Base-by-base conservation (phyloP, 768 basidiomycete genomes). In the Naganishia vishniacii region DNA sequence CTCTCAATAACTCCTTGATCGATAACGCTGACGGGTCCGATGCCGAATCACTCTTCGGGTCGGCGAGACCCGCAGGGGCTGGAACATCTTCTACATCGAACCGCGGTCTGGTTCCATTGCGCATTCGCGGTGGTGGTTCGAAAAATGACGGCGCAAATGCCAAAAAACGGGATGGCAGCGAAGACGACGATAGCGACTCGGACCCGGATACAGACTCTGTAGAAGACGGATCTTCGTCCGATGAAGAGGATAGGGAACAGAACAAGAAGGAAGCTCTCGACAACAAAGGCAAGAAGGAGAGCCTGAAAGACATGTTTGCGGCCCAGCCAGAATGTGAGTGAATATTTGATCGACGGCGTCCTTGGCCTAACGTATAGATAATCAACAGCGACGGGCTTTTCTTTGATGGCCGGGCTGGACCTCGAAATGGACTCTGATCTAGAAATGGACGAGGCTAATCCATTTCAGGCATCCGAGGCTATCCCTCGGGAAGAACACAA, bases 351-450 rank as follows among this genome's bases (percentile, higher is more conserved):
- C 7, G 15, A 29, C 8, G 7, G 16, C 42, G 31, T 1, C 15
- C 11, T 41, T 20, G 11, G 12, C 15, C n/a, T n/a, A n/a, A n/a
- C n/a, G n/a, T n/a, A 16, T 11, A 9, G 29, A 64, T 31, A 15
- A 26, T 26, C 8, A 64, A 23, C 58, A 48, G 53, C 48, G 31
- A 48, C 67, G 9, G 72, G 73, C 1, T 75, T 77, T 68, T 75
- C 74, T 11, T 65, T 76, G 2, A 42, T 75, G 6, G 37, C 65
- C 16, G 65, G 65, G 37, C 70, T 71, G 25, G 53, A 69, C 25
- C 65, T 77, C 13, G 73, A 69, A 7, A 67, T 68, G n/a, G 73
- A 76, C 58, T 56, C 74, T 23, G 76, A 77, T 25, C 41, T 72
- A 16, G 71, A 73, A 48, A 71, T 73, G 49, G 70, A 73, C n/a